Base-by-base conservation (phyloP, 768 basidiomycete genomes). In the Boletus reticulatus region DNA sequence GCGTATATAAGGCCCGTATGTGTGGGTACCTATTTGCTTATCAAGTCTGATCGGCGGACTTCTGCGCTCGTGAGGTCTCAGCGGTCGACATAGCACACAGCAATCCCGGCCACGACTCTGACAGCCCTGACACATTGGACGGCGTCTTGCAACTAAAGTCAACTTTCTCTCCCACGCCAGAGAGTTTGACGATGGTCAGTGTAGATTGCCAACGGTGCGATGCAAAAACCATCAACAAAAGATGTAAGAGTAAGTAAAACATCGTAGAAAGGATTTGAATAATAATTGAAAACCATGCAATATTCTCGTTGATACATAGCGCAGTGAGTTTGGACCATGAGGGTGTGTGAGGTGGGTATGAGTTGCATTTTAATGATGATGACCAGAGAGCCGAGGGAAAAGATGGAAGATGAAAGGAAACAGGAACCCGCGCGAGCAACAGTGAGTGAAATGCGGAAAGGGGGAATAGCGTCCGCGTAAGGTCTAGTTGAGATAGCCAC, bases 401-500 rank as follows among this genome's bases (percentile, higher is more conserved):
- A 2, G 38, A 19, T 16, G 16, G 20, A 37, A 27, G 39, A 14
- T 20, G 43, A 39, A 32, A 50, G 43, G 46, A 44, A 47, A 37
- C 39, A 16, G 6, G 44, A 32, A 27, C 27, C 31, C 8, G 37
- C 27, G 43, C 7, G 10, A 14, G 53, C 53, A n/a, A n/a, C n/a
- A n/a, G n/a, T n/a, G n/a, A n/a, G n/a, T n/a, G 32, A n/a, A 24
- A 48, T 9, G 20, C 22, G 3, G 36, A 37, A 13, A 42, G 17
- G 44, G 43, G 11, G 27, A 29, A 52, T 43, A 24, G 43, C 29
- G 38, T 51, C n/a, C 12, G 50, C 17, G 34, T n/a, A 39, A 55
- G 37, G 56, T 66, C 84, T 89, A 98, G 77, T 97, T 97, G 78
- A 97, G 89, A 78, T 84, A 96, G 59, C 94, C 94, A 67, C 95